Base-by-base conservation (phyloP, 2,329 filamentous ascomycete species). In the Hypoxylon sp. region DNA sequence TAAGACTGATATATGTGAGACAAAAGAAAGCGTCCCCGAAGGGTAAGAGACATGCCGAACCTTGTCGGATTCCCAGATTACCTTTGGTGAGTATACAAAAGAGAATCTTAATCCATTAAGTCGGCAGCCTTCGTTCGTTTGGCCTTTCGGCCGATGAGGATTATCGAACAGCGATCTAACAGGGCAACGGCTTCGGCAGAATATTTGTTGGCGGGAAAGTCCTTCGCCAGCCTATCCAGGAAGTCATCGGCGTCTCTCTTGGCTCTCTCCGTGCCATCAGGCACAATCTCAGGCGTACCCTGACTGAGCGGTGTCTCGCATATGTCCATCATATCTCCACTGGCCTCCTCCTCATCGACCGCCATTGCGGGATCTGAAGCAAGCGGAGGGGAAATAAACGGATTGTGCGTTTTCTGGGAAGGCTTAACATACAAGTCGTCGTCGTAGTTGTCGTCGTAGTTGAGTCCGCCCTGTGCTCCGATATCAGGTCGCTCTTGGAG, bases 51-150 rank as follows among this genome's bases (percentile, higher is more conserved):
- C 26, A 34, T 39, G 8, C 5, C 32, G 22, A 15, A 19, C 10
- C 39, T 8, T 19, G 15, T 32, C 28, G 15, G 11, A 7, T 47
- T 19, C 43, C 26, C 43, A 15, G 20, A 7, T 32, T n/a, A n/a
- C n/a, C n/a, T n/a, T n/a, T n/a, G n/a, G n/a, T n/a, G n/a, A n/a
- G n/a, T 32, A 11, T 19, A 10, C 11, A 50, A 11, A 17, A 6
- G 10, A 6, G 3, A 19, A 37, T 1, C 17, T 17, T 59, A 37
- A 11, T 67, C 52, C 44, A 65, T 65, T 62, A 74, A 67, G 17
- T 72, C 52, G n/a, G 6, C 19, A 6, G 73, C 70, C 4, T 66
- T 68, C 51, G 44, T 64, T 37, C 72, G 68, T 13, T 58, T 58
- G 30, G 52, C 15, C 22, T 46, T 65, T 2, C 41, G 28, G 49